A percentile compares a stretch with the other conserved stretches of the same genome.
Evolutionary conservation across 768 basidiomycete species (phyloP).

Genomic region (Chalciporus sphaerocephalus): DNA sequence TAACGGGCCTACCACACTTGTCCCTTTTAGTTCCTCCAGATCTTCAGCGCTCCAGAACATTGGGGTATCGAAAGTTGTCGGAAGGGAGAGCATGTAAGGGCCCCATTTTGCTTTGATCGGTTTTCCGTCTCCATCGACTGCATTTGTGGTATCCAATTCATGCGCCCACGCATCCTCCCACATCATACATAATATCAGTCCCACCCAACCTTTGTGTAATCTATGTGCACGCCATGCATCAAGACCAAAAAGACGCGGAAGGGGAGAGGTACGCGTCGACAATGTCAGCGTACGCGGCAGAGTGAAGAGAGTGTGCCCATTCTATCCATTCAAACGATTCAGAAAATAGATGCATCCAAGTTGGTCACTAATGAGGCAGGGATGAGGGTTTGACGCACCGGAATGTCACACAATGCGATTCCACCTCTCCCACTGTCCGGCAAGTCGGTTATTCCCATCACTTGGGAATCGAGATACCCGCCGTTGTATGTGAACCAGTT

Average conservation of each 20-base stretch:
- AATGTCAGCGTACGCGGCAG: conserved; percentile 77
- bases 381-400: conserved; percentile 39
- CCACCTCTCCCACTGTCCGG: conserved; percentile 67
- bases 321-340: conserved; percentile 37
- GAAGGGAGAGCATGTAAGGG: conserved; percentile 44
- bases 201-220: conserved; percentile 75
- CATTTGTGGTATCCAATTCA: conserved; percentile 48
- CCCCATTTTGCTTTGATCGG: conserved; percentile 17
- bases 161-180: conserved; percentile 75
- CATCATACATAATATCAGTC: conserved; percentile 92
- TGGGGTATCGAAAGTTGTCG: conserved; percentile 73
- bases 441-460: conserved; percentile 44
- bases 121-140: conserved; percentile 1
- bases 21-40: conserved; percentile 70
- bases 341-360: background rate
- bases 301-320: conserved; percentile 72
- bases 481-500: conserved; percentile 56
- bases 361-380: background rate
- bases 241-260: conserved; percentile 56
- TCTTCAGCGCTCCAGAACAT: conserved; percentile 91
- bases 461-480: conserved; percentile 45
- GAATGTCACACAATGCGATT: conserved; percentile 68
- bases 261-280: conserved; percentile 68
- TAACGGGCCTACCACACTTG: conserved; percentile 77
- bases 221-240: conserved; percentile 58